A percentile compares a stretch with the other conserved stretches of the same genome.
These are phyloP conservation scores for Butyriboletus loyo DNA, from an alignment of 768 basidiomycete genomes.

Conservation along the genomic window DNA sequence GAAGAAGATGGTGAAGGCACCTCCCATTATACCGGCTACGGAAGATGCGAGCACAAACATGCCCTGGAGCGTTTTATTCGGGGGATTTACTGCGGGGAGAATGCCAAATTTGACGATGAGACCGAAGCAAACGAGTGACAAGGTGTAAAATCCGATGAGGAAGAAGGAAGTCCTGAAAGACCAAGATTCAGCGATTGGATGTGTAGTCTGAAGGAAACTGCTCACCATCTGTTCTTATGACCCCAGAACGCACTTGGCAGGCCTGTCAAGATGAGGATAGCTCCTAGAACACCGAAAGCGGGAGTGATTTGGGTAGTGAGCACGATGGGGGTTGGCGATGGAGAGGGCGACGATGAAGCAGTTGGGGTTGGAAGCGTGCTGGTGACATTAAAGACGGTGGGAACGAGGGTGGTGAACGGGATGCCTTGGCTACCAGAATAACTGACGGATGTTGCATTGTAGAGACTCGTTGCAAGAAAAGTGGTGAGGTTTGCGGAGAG, in stretches of 20 bases:
- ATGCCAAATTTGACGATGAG: conserved; percentile 89
- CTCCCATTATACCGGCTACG: conserved; percentile 81
- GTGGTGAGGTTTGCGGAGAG: conserved; percentile 41
- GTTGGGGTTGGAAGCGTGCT: conserved; percentile 48
- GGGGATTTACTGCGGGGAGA: conserved; percentile 77
- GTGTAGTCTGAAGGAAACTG: conserved; percentile 6
- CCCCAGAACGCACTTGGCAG: conserved; percentile 89
- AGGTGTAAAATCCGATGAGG: conserved; percentile 86
- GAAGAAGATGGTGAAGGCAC: conserved; percentile 86
- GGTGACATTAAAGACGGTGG: conserved; percentile 63
- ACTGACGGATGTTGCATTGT: conserved; percentile 47
- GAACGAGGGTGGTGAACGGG: conserved; percentile 51
- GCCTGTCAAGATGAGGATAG: conserved; percentile 84
- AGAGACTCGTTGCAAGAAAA: conserved; percentile 52
- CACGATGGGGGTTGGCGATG: conserved; percentile 34
- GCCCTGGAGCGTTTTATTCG: conserved; percentile 74
- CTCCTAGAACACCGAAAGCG: conserved; percentile 87
- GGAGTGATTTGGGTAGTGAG: conserved; percentile 74
- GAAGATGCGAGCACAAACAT: conserved; percentile 83
- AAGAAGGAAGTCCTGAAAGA: conserved; percentile 84
- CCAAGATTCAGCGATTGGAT: conserved; percentile 5
- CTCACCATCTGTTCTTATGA: conserved; percentile 92
- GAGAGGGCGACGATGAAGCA: conserved; percentile 42
- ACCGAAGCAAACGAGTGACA: conserved; percentile 81
- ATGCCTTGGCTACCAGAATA: conserved; percentile 48